These are phyloP conservation scores for Salix viminalis DNA, from an alignment of 345 rosid genomes.

Conservation along the genomic window DNA sequence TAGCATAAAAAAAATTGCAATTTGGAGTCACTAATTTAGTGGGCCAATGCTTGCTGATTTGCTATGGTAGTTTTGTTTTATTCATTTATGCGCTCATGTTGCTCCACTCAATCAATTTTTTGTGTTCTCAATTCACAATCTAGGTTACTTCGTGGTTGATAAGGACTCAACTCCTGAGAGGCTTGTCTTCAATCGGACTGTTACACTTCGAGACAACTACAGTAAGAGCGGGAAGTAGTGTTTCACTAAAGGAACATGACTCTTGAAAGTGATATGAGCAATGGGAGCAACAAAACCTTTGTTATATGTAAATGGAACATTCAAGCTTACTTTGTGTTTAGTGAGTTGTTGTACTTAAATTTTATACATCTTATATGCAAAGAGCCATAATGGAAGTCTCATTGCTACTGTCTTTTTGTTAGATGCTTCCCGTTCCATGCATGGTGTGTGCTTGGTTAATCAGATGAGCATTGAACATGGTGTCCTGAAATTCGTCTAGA, in stretches of 20 bases:
- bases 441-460: background rate
- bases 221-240: constrained; percentile 29
- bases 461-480: background rate
- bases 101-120: background rate
- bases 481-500: background rate
- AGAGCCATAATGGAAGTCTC: background rate
- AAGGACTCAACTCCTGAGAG: constrained; percentile 69
- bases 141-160: constrained; percentile 80
- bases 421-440: background rate
- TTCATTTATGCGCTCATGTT: background rate
- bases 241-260: background rate
- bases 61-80: background rate
- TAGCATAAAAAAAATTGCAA: background rate
- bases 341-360: background rate
- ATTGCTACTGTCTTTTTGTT: background rate
- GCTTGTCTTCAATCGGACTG: constrained; percentile 81
- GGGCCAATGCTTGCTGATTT: background rate
- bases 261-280: background rate
- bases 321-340: background rate
- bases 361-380: background rate
- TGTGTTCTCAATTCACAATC: constrained; percentile 12
- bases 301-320: background rate
- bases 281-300: background rate
- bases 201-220: constrained; percentile 44
- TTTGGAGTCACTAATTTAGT: background rate